Percentiles rank a stretch among this genome's conserved stretches.
Evolutionary conservation across 2,329 filamentous ascomycete species (phyloP).

Genomic region (Microdochium nivale): DNA sequence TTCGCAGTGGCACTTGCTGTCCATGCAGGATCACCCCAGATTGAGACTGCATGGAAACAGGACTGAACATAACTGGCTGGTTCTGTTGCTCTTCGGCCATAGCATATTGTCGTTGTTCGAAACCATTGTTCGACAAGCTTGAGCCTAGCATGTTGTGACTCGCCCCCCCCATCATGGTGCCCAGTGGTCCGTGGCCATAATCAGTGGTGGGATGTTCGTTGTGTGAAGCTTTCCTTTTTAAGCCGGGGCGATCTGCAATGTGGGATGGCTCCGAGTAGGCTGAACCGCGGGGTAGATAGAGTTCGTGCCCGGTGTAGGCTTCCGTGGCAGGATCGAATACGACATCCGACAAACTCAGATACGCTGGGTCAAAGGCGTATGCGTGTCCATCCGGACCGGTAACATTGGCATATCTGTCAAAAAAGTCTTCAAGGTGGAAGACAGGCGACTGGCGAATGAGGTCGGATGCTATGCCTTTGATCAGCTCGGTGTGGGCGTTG

Average conservation of each 20-base stretch:
- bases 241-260: slow-evolving; percentile 22
- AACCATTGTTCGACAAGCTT: not conserved
- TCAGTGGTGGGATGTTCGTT: slow-evolving; percentile 28
- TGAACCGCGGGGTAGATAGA: slow-evolving; percentile 32
- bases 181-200: slow-evolving; percentile 27
- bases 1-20: not conserved
- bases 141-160: slow-evolving; percentile 5
- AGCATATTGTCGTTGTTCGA: not conserved
- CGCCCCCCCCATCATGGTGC: slow-evolving; percentile 23
- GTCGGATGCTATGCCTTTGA: slow-evolving; percentile 60
- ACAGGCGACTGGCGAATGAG: slow-evolving; percentile 67
- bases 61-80: not conserved
- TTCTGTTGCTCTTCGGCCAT: not conserved
- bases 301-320: slow-evolving; percentile 38
- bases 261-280: slow-evolving; percentile 12
- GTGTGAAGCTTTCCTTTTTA: slow-evolving; percentile 41
- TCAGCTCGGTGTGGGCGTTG: slow-evolving; percentile 70
- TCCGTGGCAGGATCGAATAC: slow-evolving; percentile 52
- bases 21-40: not conserved
- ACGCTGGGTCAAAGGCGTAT: slow-evolving; percentile 62
- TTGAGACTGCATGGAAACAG: not conserved
- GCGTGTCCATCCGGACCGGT: slow-evolving; percentile 49
- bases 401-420: slow-evolving; percentile 64
- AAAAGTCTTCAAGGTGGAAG: slow-evolving; percentile 82
- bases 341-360: slow-evolving; percentile 63